Percentiles rank a stretch among this genome's conserved stretches.
Evolutionary conservation across 345 rosid genomes (phyloP).

Genomic region (Lagerstroemia speciosa): DNA sequence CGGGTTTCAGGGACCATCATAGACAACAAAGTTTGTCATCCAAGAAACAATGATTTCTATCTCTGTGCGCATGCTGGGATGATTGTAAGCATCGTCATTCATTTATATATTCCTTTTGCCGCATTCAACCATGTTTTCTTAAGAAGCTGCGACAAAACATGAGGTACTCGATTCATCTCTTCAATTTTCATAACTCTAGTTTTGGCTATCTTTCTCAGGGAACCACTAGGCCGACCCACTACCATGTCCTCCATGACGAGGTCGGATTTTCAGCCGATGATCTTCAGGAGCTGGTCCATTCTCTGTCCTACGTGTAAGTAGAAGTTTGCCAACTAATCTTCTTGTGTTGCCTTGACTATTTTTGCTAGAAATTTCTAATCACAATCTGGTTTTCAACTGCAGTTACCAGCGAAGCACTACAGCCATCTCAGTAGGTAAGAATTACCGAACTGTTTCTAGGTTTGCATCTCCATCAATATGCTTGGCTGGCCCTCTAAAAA

Average conservation of each 20-base stretch:
- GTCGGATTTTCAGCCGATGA: conserved; percentile 56
- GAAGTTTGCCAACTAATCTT: neutral
- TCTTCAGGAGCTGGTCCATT: conserved; percentile 65
- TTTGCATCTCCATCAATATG: too few relatives aligned
- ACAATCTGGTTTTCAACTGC: neutral
- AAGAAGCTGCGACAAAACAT: neutral
- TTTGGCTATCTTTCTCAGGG: conserved; percentile 28
- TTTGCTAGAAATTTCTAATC: neutral
- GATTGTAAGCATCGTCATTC: conserved; percentile 28
- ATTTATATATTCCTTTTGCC: too few relatives aligned
- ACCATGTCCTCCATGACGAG: conserved; percentile 58
- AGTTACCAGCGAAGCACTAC: conserved; percentile 42
- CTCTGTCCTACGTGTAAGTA: conserved; percentile 60
- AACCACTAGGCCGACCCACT: conserved; percentile 70
- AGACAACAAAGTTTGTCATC: conserved; percentile 38
- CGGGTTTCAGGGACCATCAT: conserved; percentile 31
- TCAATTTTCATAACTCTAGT: neutral
- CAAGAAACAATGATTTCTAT: conserved; percentile 39
- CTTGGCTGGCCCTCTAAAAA: too few relatives aligned
- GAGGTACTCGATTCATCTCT: neutral
- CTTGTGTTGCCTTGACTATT: too few relatives aligned
- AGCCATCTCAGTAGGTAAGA: conserved; percentile 37
- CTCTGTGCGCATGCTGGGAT: conserved; percentile 49
- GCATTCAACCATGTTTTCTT: too few relatives aligned
- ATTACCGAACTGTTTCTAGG: too few relatives aligned